Conservation (phyloP, 805 yeast species). For the Wickerhamomyces silvicola region DNA sequence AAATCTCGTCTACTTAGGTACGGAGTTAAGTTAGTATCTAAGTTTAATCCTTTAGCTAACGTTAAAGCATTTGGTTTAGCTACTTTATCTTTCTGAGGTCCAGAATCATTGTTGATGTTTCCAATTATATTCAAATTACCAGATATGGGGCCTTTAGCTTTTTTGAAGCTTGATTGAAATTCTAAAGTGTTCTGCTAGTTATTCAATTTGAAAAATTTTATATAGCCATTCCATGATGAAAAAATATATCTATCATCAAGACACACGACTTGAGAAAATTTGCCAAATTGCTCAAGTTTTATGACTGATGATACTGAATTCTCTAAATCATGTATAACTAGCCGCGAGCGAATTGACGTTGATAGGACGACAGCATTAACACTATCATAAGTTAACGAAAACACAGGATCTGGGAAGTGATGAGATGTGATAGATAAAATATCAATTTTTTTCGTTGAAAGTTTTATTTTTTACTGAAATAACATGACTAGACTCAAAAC, state of each 20-base stretch:
- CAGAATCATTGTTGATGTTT: constrained; percentile 21
- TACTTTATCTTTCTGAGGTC: constrained; percentile 19
- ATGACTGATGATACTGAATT: constrained; percentile 1
- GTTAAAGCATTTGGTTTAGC: constrained; percentile 26
- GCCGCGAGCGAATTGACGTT: constrained; percentile 43
- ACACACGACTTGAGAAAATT: constrained; percentile 25
- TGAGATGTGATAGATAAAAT: constrained; percentile 14
- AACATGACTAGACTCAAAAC: constrained; percentile 72
- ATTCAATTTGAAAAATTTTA: constrained; percentile 27
- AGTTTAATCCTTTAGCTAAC: constrained; percentile 3
- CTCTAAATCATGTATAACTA: constrained; percentile 24
- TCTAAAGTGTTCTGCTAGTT: constrained; percentile 9
- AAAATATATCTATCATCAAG: constrained; percentile 22
- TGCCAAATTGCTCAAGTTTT: constrained; percentile 27
- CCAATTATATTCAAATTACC: constrained; percentile 23
- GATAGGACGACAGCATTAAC: constrained; percentile 26
- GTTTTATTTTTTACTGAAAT: constrained; percentile 24
- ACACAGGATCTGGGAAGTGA: constrained; percentile 51
- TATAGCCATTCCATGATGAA: constrained; percentile 49
- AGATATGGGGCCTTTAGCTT: constrained; percentile 19
- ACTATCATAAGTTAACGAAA: constrained; percentile 33
- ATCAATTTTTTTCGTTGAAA: constrained; percentile 1
- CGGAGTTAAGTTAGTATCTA: not conserved
- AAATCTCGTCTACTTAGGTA: constrained; percentile 18
- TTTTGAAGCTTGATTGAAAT: constrained; percentile 17